Evolutionary conservation across 768 basidiomycete genomes (phyloP).

Genomic region (Exidia glandulosa): DNA sequence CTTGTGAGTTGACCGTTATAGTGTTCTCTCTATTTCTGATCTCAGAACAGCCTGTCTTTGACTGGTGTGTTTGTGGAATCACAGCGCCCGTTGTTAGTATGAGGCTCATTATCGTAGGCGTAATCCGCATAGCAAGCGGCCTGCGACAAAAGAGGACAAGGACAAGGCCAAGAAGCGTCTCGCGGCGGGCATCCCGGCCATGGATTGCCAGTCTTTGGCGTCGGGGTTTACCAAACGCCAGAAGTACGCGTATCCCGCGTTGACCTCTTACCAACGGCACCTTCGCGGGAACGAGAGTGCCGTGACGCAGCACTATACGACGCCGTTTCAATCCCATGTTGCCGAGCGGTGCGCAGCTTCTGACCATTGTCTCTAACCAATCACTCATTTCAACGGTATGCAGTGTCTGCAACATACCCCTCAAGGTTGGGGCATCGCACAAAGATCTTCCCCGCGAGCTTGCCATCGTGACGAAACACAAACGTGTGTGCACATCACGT

Average conservation of each 20-base stretch:
- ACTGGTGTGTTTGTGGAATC: slow-evolving; percentile 41
- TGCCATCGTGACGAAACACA: slow-evolving; percentile 1
- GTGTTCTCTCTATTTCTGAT: not conserved
- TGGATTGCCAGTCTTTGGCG: slow-evolving; percentile 24
- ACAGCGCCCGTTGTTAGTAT: slow-evolving; percentile 23
- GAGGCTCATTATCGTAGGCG: slow-evolving; percentile 14
- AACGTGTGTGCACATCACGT: slow-evolving; percentile 18
- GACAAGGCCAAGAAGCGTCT: no score
- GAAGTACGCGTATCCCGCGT: slow-evolving; percentile 33
- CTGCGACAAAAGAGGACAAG: no score
- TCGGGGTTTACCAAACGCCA: slow-evolving; percentile 38
- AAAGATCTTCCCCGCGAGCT: not conserved
- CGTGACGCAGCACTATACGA: slow-evolving; percentile 50
- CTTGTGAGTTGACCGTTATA: slow-evolving; percentile 34
- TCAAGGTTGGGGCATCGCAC: slow-evolving; percentile 34
- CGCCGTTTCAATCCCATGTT: slow-evolving; percentile 24
- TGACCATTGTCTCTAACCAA: not conserved
- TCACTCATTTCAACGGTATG: not conserved
- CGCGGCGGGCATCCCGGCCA: slow-evolving; percentile 40
- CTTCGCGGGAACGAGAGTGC: slow-evolving; percentile 22
- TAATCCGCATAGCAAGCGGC: no score
- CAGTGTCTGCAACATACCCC: slow-evolving; percentile 46
- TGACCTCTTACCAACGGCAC: slow-evolving; percentile 31
- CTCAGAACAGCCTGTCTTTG: slow-evolving; percentile 43
- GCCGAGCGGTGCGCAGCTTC: slow-evolving; percentile 40